Base-by-base conservation (phyloP, 208 protist genomes). In the Plasmodiophora brassicae region DNA sequence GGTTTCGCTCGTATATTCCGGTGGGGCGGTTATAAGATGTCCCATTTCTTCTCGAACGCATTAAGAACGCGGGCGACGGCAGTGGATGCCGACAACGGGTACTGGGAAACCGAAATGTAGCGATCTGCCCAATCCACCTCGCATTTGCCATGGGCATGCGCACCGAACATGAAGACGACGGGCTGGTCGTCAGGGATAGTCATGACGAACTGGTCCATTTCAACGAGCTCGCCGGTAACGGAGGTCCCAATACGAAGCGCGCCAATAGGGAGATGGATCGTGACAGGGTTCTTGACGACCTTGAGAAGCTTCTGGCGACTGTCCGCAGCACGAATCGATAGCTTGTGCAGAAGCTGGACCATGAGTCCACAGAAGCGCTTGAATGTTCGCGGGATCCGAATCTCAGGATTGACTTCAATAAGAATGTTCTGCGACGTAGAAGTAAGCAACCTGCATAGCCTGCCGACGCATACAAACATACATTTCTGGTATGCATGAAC, bases 281-380 rank as follows among this genome's bases (percentile, higher is more conserved):
- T 98, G 44, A 99, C 94, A 1, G 98, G 98, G 91, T 99, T 99
- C 87, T 97, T 96, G 84, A 99, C 97, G 0, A 99, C 95, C 46
- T 97, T 97, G 85, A 99, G 91, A 45, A 94, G 93, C 65, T 93
- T 93, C 14, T 94, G 83, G 35, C 93, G 86, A 0, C 94, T 94
- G 85, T 95, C 90, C 0, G 90, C 89, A 1, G 96, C 96, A 57
- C 96, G 92, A 89, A 99, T 98, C 90, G 95, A 97, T 54, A 98
- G 94, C 92, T 99, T 98, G 92, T 98, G 96, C 60, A 99, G 94
- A 46, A 99, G 93, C 91, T 98, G 96, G 20, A 99, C 93, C 97
- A 99, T 99, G 89, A 99, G 95, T 87, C 97, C 97, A 72, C 96
- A 93, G 91, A 99, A 99, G 25, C 98, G 94, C 35, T 97, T 94